A percentile compares a stretch with the other conserved stretches of the same genome.
phyloP scores from a whole-genome alignment of 768 basidiomycete genomes.

The Obba rivulosa region DNA sequence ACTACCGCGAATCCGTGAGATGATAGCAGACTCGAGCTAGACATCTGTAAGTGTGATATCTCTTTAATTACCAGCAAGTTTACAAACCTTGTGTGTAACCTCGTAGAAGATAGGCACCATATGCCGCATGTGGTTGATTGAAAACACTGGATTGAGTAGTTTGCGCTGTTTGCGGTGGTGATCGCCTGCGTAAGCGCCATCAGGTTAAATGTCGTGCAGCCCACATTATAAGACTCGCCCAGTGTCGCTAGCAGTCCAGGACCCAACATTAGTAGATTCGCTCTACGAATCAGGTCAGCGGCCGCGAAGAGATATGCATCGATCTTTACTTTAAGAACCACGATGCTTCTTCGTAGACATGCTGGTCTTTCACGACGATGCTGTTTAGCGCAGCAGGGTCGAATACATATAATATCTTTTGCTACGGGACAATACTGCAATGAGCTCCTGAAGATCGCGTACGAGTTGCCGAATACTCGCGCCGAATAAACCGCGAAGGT shows the following conservation, averaged over 20 bases:
- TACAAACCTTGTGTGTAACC: conserved; percentile 2
- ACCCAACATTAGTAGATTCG: conserved; percentile 16
- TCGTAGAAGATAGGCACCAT: conserved; percentile 15
- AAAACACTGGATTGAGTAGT: conserved; percentile 15
- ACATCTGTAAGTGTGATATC: too few relatives aligned
- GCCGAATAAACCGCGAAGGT: conserved; percentile 6
- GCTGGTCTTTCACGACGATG: conserved; percentile 16
- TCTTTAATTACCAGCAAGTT: too few relatives aligned
- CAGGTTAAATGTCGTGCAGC: background rate
- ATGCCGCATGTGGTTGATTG: conserved; percentile 11
- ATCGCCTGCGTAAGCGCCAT: conserved; percentile 1
- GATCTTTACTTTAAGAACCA: conserved; percentile 10
- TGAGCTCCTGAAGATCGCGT: background rate
- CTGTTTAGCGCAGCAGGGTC: conserved; percentile 13
- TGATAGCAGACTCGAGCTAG: conserved; percentile 1
- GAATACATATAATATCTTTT: conserved; percentile 7
- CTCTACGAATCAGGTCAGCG: conserved; percentile 2
- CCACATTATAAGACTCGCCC: conserved; percentile 5
- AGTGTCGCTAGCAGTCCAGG: conserved; percentile 18
- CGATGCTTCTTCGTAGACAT: conserved; percentile 8
- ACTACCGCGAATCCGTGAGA: background rate
- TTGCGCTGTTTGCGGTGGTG: conserved; percentile 15
- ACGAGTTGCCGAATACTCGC: background rate
- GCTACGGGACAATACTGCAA: background rate
- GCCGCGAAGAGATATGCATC: background rate